A percentile compares a stretch with the other conserved stretches of the same genome.
These are phyloP conservation scores for Trametes meyenii DNA, from an alignment of 768 basidiomycete species.

Conservation along the genomic window DNA sequence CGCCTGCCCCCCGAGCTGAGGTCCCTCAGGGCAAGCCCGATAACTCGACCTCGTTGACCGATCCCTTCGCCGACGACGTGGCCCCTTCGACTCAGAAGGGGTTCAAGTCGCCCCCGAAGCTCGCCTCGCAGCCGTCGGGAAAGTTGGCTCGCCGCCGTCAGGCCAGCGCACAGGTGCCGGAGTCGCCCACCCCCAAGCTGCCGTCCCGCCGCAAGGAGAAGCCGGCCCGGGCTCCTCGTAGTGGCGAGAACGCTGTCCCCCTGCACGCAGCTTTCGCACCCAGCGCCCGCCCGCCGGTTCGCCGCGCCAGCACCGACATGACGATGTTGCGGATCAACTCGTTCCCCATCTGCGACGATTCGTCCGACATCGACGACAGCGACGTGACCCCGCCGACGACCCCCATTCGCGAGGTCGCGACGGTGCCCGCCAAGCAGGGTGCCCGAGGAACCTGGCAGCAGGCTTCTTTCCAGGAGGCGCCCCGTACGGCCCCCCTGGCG, in stretches of 20 bases:
- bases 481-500: conserved; percentile 55
- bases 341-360: conserved; percentile 78
- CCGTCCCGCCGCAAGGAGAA: conserved; percentile 38
- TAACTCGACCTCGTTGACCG: conserved; percentile 40
- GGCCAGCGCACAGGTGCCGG: conserved; percentile 32
- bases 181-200: conserved; percentile 47
- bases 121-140: conserved; percentile 52
- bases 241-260: conserved; percentile 41
- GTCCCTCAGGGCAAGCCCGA: conserved; percentile 23
- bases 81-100: conserved; percentile 29
- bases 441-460: conserved; percentile 33
- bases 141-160: conserved; percentile 64
- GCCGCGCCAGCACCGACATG: conserved; percentile 37
- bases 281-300: conserved; percentile 40
- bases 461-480: conserved; percentile 40
- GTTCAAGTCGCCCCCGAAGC: conserved; percentile 40
- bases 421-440: conserved; percentile 19
- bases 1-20: conserved; percentile 31
- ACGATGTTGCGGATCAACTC: conserved; percentile 31
- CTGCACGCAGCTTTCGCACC: conserved; percentile 49
- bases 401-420: conserved; percentile 48
- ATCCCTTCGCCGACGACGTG: conserved; percentile 54
- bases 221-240: conserved; percentile 9
- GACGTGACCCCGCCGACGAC: conserved; percentile 53
- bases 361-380: conserved; percentile 49